Evolutionary conservation across 1,284 basidiomycete genomes (phyloP).

Genomic region (Heterobasidion irregulare): DNA sequence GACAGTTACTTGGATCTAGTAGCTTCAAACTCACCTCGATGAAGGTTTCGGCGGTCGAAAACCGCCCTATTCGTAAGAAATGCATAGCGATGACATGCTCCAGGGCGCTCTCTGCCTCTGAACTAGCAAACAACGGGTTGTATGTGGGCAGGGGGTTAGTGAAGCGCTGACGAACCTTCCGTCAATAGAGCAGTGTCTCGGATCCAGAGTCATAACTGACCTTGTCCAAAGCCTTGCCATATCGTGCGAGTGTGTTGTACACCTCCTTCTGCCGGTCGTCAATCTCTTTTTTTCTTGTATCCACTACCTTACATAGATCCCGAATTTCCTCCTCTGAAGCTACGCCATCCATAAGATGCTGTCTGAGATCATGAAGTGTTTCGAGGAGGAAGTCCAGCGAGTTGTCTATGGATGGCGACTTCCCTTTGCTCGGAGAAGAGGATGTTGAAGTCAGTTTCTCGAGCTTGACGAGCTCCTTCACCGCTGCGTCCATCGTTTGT

Average conservation of each 20-base stretch:
- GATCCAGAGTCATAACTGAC: conserved; percentile 28
- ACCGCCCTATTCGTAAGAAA: conserved; percentile 74
- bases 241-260: conserved; percentile 64
- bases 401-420: conserved; percentile 47
- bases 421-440: conserved; percentile 33
- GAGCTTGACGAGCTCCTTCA: conserved; percentile 70
- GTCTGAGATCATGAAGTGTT: conserved; percentile 50
- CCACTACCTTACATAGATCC: conserved; percentile 50
- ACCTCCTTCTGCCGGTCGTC: conserved; percentile 86
- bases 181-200: background rate
- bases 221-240: conserved; percentile 87
- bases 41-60: conserved; percentile 66
- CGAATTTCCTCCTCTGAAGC: conserved; percentile 45
- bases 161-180: conserved; percentile 49
- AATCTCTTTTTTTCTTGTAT: conserved; percentile 72
- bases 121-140: conserved; percentile 59
- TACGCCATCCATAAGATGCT: conserved; percentile 43
- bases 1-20: background rate
- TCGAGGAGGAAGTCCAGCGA: conserved; percentile 66
- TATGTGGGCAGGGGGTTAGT: conserved; percentile 57
- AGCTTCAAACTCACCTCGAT: conserved; percentile 40
- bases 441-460: conserved; percentile 46
- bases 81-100: conserved; percentile 71
- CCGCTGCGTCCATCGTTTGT: conserved; percentile 51
- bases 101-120: conserved; percentile 52